phyloP scores from a whole-genome alignment of 768 basidiomycete species.

The Trametes elegans region DNA sequence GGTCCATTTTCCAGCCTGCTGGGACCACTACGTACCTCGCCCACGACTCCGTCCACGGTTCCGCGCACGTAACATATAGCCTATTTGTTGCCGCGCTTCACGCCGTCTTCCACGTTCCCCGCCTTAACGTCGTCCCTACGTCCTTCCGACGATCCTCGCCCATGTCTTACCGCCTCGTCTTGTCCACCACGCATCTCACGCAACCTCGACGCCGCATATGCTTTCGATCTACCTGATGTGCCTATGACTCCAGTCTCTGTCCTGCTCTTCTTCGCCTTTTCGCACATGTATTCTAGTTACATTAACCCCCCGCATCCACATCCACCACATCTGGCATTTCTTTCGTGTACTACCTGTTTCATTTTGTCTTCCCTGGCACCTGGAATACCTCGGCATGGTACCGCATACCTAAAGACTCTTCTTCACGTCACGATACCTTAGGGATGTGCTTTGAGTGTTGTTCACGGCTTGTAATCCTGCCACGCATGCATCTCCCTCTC shows the following conservation, averaged over 20 bases:
- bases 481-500: neutral
- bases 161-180: neutral
- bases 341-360: neutral
- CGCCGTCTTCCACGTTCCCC: neutral
- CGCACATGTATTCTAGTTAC: slow-evolving; percentile 14
- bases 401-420: neutral
- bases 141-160: slow-evolving; percentile 1
- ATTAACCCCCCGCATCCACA: neutral
- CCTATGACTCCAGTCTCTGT: neutral
- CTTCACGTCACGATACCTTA: neutral
- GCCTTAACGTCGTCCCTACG: neutral
- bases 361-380: neutral
- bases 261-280: neutral
- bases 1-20: slow-evolving; percentile 9
- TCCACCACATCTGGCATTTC: neutral
- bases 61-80: slow-evolving; percentile 17
- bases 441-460: slow-evolving; percentile 8
- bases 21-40: neutral
- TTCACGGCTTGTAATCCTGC: slow-evolving; percentile 12
- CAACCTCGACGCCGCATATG: slow-evolving; percentile 6
- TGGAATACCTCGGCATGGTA: neutral
- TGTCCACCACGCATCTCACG: neutral
- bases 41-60: slow-evolving; percentile 4
- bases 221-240: slow-evolving; percentile 9
- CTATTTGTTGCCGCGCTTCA: slow-evolving; percentile 5